Evolutionary conservation across 352 stramenopile genomes (phyloP).

Genomic region (Thraustochytrium sp.): DNA sequence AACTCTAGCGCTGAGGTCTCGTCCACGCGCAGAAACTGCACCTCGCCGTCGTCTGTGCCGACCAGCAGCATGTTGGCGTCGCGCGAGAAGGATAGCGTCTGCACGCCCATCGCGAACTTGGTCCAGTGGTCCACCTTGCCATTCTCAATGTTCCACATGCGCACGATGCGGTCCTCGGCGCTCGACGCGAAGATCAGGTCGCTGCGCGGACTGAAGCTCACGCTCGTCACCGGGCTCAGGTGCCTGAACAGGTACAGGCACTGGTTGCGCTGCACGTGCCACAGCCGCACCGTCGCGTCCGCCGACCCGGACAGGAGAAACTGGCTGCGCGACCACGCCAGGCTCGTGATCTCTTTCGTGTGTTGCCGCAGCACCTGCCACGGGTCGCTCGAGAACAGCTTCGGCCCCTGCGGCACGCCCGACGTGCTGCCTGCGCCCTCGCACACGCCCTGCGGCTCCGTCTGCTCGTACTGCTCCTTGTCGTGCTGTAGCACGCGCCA

Average conservation of each 20-base stretch:
- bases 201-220: slow-evolving; percentile 73
- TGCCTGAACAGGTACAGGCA: slow-evolving; percentile 75
- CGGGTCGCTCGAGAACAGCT: slow-evolving; percentile 11
- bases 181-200: slow-evolving; percentile 72
- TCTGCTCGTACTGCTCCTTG: slow-evolving; percentile 25
- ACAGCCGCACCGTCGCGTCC: slow-evolving; percentile 73
- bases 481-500: slow-evolving; percentile 13
- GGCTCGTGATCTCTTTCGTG: slow-evolving; percentile 71
- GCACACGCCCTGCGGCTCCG: not conserved
- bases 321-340: slow-evolving; percentile 74
- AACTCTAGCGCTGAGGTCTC: slow-evolving; percentile 62
- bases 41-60: slow-evolving; percentile 69
- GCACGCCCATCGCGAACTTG: slow-evolving; percentile 72
- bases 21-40: slow-evolving; percentile 75
- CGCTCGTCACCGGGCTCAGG: slow-evolving; percentile 66
- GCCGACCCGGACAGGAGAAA: slow-evolving; percentile 77
- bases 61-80: slow-evolving; percentile 68
- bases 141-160: slow-evolving; percentile 73
- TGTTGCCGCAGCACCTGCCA: slow-evolving; percentile 56
- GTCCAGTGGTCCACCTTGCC: slow-evolving; percentile 71
- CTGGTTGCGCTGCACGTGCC: slow-evolving; percentile 70
- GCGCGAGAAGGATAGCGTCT: slow-evolving; percentile 68
- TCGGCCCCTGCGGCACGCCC: not conserved
- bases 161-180: slow-evolving; percentile 74
- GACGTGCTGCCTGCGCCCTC: not conserved